A percentile compares a stretch with the other conserved stretches of the same genome.
phyloP scores from a whole-genome alignment of 306 rosid species.

The Lotus japonicus region DNA sequence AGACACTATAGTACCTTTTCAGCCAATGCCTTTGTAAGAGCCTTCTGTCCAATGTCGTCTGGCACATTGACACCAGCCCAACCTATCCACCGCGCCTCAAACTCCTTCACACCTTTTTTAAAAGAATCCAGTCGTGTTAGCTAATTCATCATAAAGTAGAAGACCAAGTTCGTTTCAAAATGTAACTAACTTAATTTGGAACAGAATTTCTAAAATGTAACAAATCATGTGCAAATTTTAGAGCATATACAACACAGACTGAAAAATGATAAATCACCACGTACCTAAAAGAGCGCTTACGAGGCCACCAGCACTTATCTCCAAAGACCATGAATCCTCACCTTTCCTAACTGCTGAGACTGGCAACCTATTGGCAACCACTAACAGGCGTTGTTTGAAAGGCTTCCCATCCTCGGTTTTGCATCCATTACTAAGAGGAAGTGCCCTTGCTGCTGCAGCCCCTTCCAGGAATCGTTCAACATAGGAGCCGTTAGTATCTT shows the following conservation, averaged over 20 bases:
- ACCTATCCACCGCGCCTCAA: constrained; percentile 96
- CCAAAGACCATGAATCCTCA: constrained; percentile 75
- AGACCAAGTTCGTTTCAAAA: background rate
- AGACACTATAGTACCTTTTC: constrained; percentile 62
- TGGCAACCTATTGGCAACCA: constrained; percentile 94
- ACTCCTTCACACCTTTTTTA: constrained; percentile 74
- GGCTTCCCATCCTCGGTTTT: constrained; percentile 11
- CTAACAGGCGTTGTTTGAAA: constrained; percentile 66
- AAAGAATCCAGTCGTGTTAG: too few relatives aligned
- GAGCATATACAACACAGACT: too few relatives aligned
- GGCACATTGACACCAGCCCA: constrained; percentile 98
- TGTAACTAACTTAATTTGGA: background rate
- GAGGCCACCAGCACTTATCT: constrained; percentile 86
- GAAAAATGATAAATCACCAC: background rate
- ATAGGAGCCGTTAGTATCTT: constrained; percentile 41
- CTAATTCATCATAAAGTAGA: too few relatives aligned
- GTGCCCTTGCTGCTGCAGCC: constrained; percentile 31
- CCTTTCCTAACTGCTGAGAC: constrained; percentile 88
- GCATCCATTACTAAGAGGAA: background rate
- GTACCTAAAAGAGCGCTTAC: constrained; percentile 96
- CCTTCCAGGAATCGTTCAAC: constrained; percentile 41
- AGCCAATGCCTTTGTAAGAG: constrained; percentile 76
- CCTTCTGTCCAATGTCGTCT: constrained; percentile 66
- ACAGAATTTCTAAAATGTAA: too few relatives aligned
- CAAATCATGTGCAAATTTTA: too few relatives aligned